These are phyloP conservation scores for Lanmaoa pseudosensibilis DNA, from an alignment of 768 basidiomycete species.

Conservation along the genomic window DNA sequence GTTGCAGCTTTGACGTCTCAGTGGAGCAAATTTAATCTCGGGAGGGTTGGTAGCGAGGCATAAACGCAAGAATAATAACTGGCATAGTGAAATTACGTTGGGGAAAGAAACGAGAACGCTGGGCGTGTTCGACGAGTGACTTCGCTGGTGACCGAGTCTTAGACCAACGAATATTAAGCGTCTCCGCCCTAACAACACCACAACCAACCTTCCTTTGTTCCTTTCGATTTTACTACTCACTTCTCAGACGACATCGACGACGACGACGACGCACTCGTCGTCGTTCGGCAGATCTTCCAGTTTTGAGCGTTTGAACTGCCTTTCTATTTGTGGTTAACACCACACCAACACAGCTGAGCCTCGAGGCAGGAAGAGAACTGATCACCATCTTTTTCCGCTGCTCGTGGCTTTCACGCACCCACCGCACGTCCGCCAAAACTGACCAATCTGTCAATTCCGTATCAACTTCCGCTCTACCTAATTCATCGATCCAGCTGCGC, in stretches of 20 bases:
- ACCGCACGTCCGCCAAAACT: conserved; percentile 34
- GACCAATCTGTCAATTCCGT: conserved; percentile 30
- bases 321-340: conserved; percentile 25
- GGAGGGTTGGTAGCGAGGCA: not conserved
- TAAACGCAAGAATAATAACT: not conserved
- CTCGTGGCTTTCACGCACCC: conserved; percentile 38
- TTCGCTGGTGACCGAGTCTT: no score
- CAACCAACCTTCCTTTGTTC: conserved; percentile 20
- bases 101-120: no score
- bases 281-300: conserved; percentile 8
- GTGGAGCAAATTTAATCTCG: conserved; percentile 3
- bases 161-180: conserved; percentile 2
- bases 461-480: conserved; percentile 30
- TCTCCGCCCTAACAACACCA: conserved; percentile 27
- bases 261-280: conserved; percentile 1
- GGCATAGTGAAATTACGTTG: conserved; percentile 14
- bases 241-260: conserved; percentile 9
- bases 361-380: conserved; percentile 30
- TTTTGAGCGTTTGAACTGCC: conserved; percentile 14
- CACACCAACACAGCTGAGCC: conserved; percentile 24
- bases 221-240: not conserved
- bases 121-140: not conserved
- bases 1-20: conserved; percentile 11
- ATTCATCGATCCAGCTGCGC: conserved; percentile 30
- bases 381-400: conserved; percentile 32